Conservation (phyloP, 2,329 filamentous ascomycete genomes). For the Penicillium janthinellum region DNA sequence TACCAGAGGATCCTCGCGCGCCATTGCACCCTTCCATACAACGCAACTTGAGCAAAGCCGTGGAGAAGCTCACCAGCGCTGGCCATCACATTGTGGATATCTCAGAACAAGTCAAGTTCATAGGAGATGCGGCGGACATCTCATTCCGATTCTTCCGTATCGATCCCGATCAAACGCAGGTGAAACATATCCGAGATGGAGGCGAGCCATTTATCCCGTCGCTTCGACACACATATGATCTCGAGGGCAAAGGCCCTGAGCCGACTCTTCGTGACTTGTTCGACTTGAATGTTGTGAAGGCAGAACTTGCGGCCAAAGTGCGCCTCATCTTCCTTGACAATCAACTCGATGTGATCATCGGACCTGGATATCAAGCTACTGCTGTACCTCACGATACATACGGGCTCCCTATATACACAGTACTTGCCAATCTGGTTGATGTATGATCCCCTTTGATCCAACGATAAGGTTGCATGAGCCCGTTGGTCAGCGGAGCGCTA, state of each 20-base stretch:
- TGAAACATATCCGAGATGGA: conserved; percentile 20
- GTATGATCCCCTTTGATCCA: conserved; percentile 10
- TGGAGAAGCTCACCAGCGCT: conserved; percentile 19
- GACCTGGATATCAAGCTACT: conserved; percentile 26
- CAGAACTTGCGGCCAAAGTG: conserved; percentile 14
- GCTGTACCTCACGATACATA: conserved; percentile 27
- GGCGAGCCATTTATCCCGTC: conserved; percentile 26
- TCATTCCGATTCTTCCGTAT: conserved; percentile 26
- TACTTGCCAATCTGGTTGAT: conserved; percentile 26
- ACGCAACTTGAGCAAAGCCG: conserved; percentile 16
- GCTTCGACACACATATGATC: conserved; percentile 15
- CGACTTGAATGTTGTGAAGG: conserved; percentile 19
- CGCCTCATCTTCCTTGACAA: conserved; percentile 22
- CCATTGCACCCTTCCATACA: conserved; percentile 29
- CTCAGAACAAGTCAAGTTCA: conserved; percentile 6
- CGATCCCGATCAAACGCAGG: conserved; percentile 24
- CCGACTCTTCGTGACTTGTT: conserved; percentile 24
- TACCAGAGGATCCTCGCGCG: conserved; percentile 22
- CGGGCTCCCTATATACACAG: conserved; percentile 25
- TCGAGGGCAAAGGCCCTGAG: conserved; percentile 8
- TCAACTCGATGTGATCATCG: conserved; percentile 26
- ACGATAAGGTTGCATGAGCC: not conserved
- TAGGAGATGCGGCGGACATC: conserved; percentile 9
- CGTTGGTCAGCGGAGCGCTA: not conserved
- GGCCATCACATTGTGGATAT: conserved; percentile 26